A percentile compares a stretch with the other conserved stretches of the same genome.
phyloP scores from a whole-genome alignment of 331 rosid genomes.

The Ulmus americana region DNA sequence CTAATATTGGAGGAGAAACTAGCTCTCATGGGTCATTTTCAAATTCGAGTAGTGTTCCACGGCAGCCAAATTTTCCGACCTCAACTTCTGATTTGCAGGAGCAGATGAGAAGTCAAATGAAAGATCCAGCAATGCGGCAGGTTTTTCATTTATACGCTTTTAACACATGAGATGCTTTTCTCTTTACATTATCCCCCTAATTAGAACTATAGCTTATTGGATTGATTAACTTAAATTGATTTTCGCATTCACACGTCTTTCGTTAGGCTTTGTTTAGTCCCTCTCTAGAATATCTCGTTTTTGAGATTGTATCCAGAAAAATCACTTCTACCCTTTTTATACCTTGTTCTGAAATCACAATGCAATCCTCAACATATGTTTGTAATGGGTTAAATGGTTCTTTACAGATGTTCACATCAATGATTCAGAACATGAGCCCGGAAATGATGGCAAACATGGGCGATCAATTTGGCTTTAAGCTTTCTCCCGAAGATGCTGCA shows the following conservation, averaged over 20 bases:
- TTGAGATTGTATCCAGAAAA: too few relatives aligned
- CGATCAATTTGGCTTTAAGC: slow-evolving; percentile 82
- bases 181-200: too few relatives aligned
- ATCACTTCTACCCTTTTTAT: too few relatives aligned
- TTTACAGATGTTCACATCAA: slow-evolving; percentile 82
- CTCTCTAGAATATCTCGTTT: too few relatives aligned
- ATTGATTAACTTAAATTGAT: too few relatives aligned
- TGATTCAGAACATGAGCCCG: slow-evolving; percentile 92
- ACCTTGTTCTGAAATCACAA: too few relatives aligned
- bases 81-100: slow-evolving; percentile 75
- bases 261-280: too few relatives aligned
- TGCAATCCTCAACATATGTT: neutral
- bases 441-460: slow-evolving; percentile 95
- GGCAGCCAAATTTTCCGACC: slow-evolving; percentile 55
- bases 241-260: too few relatives aligned
- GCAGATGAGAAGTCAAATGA: slow-evolving; percentile 94
- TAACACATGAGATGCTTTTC: too few relatives aligned
- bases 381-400: slow-evolving; percentile 14
- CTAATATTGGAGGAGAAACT: slow-evolving; percentile 39
- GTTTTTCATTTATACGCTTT: slow-evolving; percentile 29
- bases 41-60: slow-evolving; percentile 40
- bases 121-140: slow-evolving; percentile 91
- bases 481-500: slow-evolving; percentile 77
- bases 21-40: slow-evolving; percentile 40
- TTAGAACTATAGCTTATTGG: too few relatives aligned